Conservation (phyloP, 371 early-diverging fungal species). For the Mortierella sp. region DNA sequence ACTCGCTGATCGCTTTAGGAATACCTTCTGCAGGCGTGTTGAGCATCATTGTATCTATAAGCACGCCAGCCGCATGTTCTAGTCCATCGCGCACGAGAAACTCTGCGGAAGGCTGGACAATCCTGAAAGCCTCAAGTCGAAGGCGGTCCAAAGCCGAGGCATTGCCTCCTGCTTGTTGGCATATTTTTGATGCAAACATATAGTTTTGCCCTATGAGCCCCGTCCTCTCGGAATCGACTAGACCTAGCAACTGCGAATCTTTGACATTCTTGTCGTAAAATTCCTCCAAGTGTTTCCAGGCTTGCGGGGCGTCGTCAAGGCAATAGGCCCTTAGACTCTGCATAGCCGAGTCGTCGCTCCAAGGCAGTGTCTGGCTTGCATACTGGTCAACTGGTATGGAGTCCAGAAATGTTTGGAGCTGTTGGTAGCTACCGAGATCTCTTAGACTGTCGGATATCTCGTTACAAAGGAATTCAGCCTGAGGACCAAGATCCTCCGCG, state of each 20-base stretch:
- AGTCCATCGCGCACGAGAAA: slow-evolving; percentile 24
- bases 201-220: slow-evolving; percentile 24
- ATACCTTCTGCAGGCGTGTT: slow-evolving; percentile 22
- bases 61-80: slow-evolving; percentile 12
- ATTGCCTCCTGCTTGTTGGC: slow-evolving; percentile 7
- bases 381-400: slow-evolving; percentile 21
- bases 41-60: slow-evolving; percentile 42
- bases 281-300: slow-evolving; percentile 39
- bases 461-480: slow-evolving; percentile 32
- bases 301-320: slow-evolving; percentile 14
- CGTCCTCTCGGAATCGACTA: slow-evolving; percentile 12
- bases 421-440: slow-evolving; percentile 32
- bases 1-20: slow-evolving; percentile 26
- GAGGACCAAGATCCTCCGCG: slow-evolving; percentile 16
- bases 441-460: slow-evolving; percentile 28
- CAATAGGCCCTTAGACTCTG: slow-evolving; percentile 33
- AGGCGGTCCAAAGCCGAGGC: slow-evolving; percentile 11
- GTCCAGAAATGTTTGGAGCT: slow-evolving; percentile 40
- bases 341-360: slow-evolving; percentile 30
- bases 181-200: slow-evolving; percentile 34
- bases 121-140: slow-evolving; percentile 22
- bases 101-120: slow-evolving; percentile 24
- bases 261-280: slow-evolving; percentile 15
- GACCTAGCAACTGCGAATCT: slow-evolving; percentile 5
- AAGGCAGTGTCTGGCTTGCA: slow-evolving; percentile 29